Base-by-base conservation (phyloP, 129 eudicot genomes). In the Flaveria trinervia region DNA sequence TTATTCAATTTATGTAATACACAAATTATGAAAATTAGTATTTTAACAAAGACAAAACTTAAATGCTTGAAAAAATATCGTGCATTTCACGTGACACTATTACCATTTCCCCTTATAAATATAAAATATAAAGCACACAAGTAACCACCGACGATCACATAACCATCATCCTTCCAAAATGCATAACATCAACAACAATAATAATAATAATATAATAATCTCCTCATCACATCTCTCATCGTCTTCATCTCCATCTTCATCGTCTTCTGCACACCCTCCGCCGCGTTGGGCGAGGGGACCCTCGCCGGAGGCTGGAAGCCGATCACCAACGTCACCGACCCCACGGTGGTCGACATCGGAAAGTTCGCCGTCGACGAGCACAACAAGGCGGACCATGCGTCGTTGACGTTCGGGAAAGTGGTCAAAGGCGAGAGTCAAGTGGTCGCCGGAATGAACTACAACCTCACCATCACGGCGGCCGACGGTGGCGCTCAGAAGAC, bases 351-450 rank as follows among this genome's bases (percentile, higher is more conserved):
- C 4, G 77, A 60, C 3, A 78, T 69, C 18, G 82, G 64, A 15
- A 78, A 57, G 56, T 78, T 78, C 16, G 82, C 82, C 1, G 50
- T 78, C 41, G 52, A 59, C 26, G 82, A 78, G 51, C 82, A 78
- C 50, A 61, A 78, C 77, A 46, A 45, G 18, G 28, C 11, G 52
- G 23, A 28, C 8, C 41, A 78, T 4, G 62, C 12, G 54, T 44
- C 77, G 26, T 60, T 78, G 11, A 44, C 15, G 41, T 78, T 78
- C 13, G 5, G 1, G 41, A 59, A 59, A 33, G 77, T 78, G 7
- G 77, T 78, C 8, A 60, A 13, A 15, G 82, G 82, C 26, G 76
- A 78, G 50, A 59, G 25, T 28, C 82, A 70, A 78, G 82, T 78
- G 25, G 76, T 78, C 12, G 70, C 71, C 10, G 82, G 82, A 45